Evolutionary conservation across 2,329 filamentous ascomycete genomes (phyloP), one percentile per base, ranked within the genome.

Genomic region (Penicillium frequentans): DNA sequence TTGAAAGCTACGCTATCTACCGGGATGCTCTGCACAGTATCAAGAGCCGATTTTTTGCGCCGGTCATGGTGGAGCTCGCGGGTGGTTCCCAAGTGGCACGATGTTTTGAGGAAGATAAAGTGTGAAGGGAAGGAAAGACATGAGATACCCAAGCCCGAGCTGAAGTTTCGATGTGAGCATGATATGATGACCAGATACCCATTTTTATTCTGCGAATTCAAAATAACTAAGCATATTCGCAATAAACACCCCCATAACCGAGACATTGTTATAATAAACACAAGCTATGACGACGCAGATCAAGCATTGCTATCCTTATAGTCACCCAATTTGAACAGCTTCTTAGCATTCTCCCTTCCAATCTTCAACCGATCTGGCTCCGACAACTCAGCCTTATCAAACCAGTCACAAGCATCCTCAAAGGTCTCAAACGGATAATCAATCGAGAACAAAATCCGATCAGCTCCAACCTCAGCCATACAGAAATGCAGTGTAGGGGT

Each of bases 271-370:
- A 39, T 11, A 39, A 10, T 19, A 11, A n/a, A 8, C 16, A 26
- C 39, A 26, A 29, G 6, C 8, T 21, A 26, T 37, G 39, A 26
- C 1, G 7, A 42, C 23, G 49, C 54, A 56, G 24, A 23, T 44
- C 52, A 70, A 51, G 70, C 68, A 31, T 58, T 60, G 31, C 63
- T 67, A 65, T 74, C 72, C 62, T 72, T 70, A 54, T 72, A 74
- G 27, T 56, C 33, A 31, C 65, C 68, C 52, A 75, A 51, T 59
- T 75, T 66, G 35, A 80, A 78, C 54, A 81, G 50, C 52, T 62
- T 72, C 72, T 77, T 79, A 44, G 78, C 77, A 67, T 81, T 80
- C 54, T 79, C 77, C 57, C 76, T 68, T 5, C 77, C 78, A 66
- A 81, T 79, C 67, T 77, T 77, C 60, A 68, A 62, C 42, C 70